Base-by-base conservation (phyloP, 2,329 filamentous ascomycete species). In the Piedraia hortae region DNA sequence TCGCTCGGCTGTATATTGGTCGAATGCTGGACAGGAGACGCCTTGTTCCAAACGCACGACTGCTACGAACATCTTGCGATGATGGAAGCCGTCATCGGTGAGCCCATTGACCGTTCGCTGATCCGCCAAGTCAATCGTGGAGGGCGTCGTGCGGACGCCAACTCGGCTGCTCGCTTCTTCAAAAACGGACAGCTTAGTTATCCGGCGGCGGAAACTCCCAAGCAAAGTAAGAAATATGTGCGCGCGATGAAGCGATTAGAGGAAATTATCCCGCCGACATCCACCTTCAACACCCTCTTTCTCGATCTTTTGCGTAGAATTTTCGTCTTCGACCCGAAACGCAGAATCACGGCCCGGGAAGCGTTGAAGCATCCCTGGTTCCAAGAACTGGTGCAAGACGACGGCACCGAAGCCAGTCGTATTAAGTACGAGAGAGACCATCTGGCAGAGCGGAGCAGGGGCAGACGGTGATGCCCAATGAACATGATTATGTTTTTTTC, bases 1-100 rank as follows among this genome's bases (percentile, higher is more conserved):
- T 68, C 63, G 39, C 66, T 69, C 24, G 63, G 63, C 11, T 69
- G 63, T 32, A 69, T 69, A 24, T 44, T 69, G 6, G 63, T 69
- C 14, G 63, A 69, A 31, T 69, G 68, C 38, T 68, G 62, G 45
- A 69, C 63, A 0, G 63, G 63, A 6, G 63, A 69, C 39, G 63
- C 63, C 19, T 46, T 69, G 3, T 69, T 69, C 45, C 63, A 69
- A 37, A 68, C 63, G 1, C 63, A 68, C 37, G 63, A 69, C 41
- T 68, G 67, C 30, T 51, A 65, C 14, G 63, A 68, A 37, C 63
- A 69, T 39, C 51, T 69, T 20, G 62, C 62, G 16, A 69, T 69
- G 63, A 69, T 69, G 63, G 62, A 69, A 40, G 37, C 37, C 22
- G 39, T 42, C 4, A 41, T 34, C 7, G 37, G 38, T 17, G 31